Evolutionary conservation across 2,329 filamentous ascomycete genomes (phyloP).

Genomic region (Myriangium duriaei): DNA sequence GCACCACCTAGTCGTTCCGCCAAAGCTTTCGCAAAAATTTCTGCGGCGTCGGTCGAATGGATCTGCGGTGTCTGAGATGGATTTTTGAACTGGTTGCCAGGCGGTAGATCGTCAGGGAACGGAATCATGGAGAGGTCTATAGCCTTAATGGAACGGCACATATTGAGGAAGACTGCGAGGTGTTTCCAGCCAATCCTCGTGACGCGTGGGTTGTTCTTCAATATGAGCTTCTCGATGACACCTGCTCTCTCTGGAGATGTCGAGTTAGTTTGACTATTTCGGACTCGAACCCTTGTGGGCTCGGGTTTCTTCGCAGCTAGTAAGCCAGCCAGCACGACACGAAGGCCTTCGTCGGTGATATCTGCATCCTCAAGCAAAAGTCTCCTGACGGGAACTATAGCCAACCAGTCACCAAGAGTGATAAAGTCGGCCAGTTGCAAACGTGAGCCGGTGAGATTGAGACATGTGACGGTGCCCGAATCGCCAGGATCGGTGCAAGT

Average conservation of each 20-base stretch:
- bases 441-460: constrained; percentile 76
- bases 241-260: constrained; percentile 42
- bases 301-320: constrained; percentile 63
- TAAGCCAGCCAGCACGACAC: constrained; percentile 75
- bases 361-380: constrained; percentile 78
- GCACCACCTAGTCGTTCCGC: constrained; percentile 63
- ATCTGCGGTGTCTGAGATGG: constrained; percentile 12
- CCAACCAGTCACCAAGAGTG: constrained; percentile 85
- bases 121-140: constrained; percentile 77
- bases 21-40: constrained; percentile 62
- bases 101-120: constrained; percentile 46
- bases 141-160: constrained; percentile 74
- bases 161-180: constrained; percentile 76
- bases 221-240: constrained; percentile 70
- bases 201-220: constrained; percentile 83
- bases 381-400: constrained; percentile 81
- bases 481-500: constrained; percentile 50
- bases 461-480: constrained; percentile 64
- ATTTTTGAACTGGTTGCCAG: constrained; percentile 14
- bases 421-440: constrained; percentile 72
- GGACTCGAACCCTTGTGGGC: constrained; percentile 21
- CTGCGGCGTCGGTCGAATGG: constrained; percentile 39
- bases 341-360: constrained; percentile 72
- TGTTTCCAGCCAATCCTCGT: constrained; percentile 83
- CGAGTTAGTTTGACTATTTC: constrained; percentile 14